Percentiles rank a stretch among this genome's conserved stretches.
These are phyloP conservation scores for Lactifluus piperatus DNA, from an alignment of 768 basidiomycete species.

Conservation along the genomic window DNA sequence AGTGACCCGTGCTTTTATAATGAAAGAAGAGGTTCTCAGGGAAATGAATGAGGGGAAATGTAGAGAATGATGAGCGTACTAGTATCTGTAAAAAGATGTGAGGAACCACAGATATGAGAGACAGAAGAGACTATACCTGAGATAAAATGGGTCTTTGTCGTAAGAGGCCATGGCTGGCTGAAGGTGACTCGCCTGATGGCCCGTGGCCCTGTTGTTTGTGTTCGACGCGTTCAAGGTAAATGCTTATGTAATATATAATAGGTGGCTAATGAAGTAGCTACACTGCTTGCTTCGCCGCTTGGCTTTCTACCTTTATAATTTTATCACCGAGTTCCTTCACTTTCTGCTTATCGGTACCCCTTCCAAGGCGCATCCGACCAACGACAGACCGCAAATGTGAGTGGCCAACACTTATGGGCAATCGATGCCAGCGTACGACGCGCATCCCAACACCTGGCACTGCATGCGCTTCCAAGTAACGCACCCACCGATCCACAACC, in stretches of 20 bases:
- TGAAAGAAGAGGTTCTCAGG: not conserved
- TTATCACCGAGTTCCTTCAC: constrained; percentile 31
- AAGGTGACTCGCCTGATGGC: too few relatives aligned
- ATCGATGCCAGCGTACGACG: constrained; percentile 66
- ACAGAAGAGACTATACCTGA: constrained; percentile 2
- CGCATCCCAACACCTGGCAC: constrained; percentile 85
- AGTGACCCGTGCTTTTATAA: constrained; percentile 78
- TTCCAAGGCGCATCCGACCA: constrained; percentile 28
- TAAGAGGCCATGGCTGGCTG: constrained; percentile 15
- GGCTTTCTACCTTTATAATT: constrained; percentile 26
- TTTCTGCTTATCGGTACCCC: constrained; percentile 23
- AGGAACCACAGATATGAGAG: not conserved
- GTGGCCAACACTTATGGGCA: constrained; percentile 43
- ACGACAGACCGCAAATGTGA: constrained; percentile 31
- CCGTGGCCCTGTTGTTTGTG: not conserved
- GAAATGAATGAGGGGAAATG: not conserved
- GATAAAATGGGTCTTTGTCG: constrained; percentile 21
- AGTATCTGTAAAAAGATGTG: constrained; percentile 34
- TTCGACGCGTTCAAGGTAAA: not conserved
- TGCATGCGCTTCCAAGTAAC: constrained; percentile 66
- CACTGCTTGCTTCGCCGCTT: constrained; percentile 15
- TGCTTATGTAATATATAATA: not conserved
- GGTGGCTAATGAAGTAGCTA: too few relatives aligned
- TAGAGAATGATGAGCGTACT: constrained; percentile 28
- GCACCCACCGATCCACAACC: constrained; percentile 71